Evolutionary conservation across 2,329 filamentous ascomycete species (phyloP).

Genomic region (Trichoderma guizhouense): DNA sequence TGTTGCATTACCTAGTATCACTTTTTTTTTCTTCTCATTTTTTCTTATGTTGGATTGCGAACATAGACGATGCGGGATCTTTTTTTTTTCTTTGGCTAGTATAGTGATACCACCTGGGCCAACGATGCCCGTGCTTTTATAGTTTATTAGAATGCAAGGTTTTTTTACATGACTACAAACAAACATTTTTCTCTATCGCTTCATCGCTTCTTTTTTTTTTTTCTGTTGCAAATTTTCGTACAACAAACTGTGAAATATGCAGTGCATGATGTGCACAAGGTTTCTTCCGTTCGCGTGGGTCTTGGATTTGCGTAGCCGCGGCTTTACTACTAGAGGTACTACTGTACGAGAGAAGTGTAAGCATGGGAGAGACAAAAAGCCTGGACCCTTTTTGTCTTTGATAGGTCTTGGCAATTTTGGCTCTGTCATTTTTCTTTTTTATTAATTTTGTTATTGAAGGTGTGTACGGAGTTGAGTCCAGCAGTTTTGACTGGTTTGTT

Average conservation of each 20-base stretch:
- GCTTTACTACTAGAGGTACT: neutral
- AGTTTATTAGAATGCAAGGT: conserved; percentile 6
- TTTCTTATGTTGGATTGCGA: conserved; percentile 7
- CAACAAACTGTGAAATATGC: neutral
- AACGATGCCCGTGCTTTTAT: neutral
- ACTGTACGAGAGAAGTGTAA: neutral
- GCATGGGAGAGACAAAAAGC: neutral
- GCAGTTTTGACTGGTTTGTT: neutral
- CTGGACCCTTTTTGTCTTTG: neutral
- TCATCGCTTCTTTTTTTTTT: neutral
- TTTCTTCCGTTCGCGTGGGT: neutral
- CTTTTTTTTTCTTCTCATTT: conserved; percentile 19
- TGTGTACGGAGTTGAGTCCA: neutral
- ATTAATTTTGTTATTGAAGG: neutral
- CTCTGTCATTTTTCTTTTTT: neutral
- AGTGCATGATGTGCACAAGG: neutral
- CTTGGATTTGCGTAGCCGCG: neutral
- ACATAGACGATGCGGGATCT: conserved; percentile 12
- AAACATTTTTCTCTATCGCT: neutral
- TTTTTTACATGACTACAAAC: neutral
- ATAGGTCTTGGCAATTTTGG: neutral
- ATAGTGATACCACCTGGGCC: conserved; percentile 19
- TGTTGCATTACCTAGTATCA: conserved; percentile 16
- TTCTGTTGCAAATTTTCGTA: too few species aligned
- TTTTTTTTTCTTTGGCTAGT: neutral